Base-by-base conservation (phyloP, 768 basidiomycete species). In the Goffeauzyma gilvescens region DNA sequence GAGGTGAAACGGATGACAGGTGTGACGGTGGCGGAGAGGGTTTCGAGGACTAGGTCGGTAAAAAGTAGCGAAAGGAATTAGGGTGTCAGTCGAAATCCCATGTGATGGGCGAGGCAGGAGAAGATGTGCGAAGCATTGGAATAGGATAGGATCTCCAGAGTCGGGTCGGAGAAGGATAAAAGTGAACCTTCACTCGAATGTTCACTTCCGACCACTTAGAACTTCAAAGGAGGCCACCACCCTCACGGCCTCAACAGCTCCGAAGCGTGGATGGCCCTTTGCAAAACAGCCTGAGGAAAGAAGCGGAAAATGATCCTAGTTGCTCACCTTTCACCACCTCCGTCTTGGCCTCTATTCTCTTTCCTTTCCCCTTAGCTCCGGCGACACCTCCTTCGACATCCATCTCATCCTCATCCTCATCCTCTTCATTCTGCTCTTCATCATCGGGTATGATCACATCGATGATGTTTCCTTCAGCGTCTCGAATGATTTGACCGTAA, bases 401-500 rank as follows among this genome's bases (percentile, higher is more conserved):
- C 12, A 36, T 35, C 35, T 46, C 51, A 14, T 38, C 45, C 21
- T 37, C 50, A 9, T 45, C 51, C 17, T 49, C 48, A 3, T 50
- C 45, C 41, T 51, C 51, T 13, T 49, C 56, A 6, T 50, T 51
- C 6, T 46, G 55, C 27, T 69, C 69, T 23, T 71, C 69, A 17
- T 72, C 71, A 31, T 71, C 73, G 13, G 70, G 65, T 41, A 86
- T 55, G 55, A 82, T 75, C 31, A 87, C 68, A 35, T 73, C 69
- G 17, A 85, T 55, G 28, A 89, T 69, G 49, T 78, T 78, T 22
- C 87, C 87, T 2, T 71, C 67, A 27, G 70, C 75, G 60, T 89
- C 86, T 35, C 85, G 72, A 38, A 85, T 62, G 52, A 95, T 87
- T 56, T 75, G 72, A 23, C 85, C 87, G 57, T 74, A 78, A 1